Evolutionary conservation across 345 rosid species (phyloP), one percentile per base, ranked within the genome.

Genomic region (Eucalyptus sp.): DNA sequence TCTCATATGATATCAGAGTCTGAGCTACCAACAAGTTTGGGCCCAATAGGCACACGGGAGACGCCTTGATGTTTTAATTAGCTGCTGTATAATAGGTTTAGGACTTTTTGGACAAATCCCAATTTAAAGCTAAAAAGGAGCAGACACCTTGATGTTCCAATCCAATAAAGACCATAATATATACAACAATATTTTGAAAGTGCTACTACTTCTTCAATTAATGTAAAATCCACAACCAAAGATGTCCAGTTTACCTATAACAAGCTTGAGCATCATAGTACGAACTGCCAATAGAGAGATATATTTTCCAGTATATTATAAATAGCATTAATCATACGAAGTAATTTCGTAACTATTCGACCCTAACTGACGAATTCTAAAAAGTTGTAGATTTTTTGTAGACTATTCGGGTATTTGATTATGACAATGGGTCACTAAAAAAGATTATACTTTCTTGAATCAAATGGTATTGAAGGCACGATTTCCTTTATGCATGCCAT

Each of bases 21-120:
- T 24, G 1, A 56, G 62, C 24, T 56, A 0, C 29, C 6, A 56
- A 9, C 62, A 56, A 2, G 62, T 56, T 0, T 56, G 0, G 29
- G 62, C 62, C 25, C 27, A 56, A 56, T 0, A 22, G 3, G 0
- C 62, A 56, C 1, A 56, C 0, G 0, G 27, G 29, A 56, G 3
- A 24, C 0, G 13, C 13, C 0, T 24, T 56, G 62, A 24, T 24
- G 27, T 56, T 56, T 24, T 0, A 56, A 0, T 56, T 1, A 0
- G 27, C 11, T 22, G 0, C 0, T 22, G 0, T 56, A 22, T 0
- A 56, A 56, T 56, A 56, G 12, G 0, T 0, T 56, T 24, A 24
- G 27, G 62, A 24, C 29, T 24, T 56, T 56, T 56, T 24, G 0
- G 29, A 56, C 1, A 22, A 10, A 24, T 56, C 29, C 13, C 1